Evolutionary conservation across 257 asterid genomes (phyloP).

Genomic region (Coffea canephora): DNA sequence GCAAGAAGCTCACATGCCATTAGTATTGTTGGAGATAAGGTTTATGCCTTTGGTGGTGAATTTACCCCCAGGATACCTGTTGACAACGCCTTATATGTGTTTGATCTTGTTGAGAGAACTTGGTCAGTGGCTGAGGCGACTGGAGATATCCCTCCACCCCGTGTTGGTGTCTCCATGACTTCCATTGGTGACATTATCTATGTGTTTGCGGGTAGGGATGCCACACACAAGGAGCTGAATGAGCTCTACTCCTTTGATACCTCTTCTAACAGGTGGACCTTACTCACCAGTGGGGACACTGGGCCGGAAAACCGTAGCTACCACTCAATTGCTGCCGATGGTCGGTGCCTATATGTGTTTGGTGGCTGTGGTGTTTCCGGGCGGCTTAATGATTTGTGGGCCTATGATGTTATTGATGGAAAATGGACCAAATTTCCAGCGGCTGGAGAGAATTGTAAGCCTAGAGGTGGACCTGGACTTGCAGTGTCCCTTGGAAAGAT

Average conservation of each 20-base stretch:
- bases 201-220: slow-evolving; percentile 85
- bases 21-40: slow-evolving; percentile 67
- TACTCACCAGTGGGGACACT: slow-evolving; percentile 38
- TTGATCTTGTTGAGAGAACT: slow-evolving; percentile 53
- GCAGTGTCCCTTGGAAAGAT: slow-evolving; percentile 49
- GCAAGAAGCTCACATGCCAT: slow-evolving; percentile 92
- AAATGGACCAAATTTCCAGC: slow-evolving; percentile 55
- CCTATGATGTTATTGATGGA: slow-evolving; percentile 48
- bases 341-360: slow-evolving; percentile 49
- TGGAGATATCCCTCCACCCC: slow-evolving; percentile 80
- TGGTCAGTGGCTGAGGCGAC: slow-evolving; percentile 62
- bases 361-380: slow-evolving; percentile 89
- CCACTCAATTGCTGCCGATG: slow-evolving; percentile 83
- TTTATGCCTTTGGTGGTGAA: slow-evolving; percentile 84
- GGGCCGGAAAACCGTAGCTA: slow-evolving; percentile 72
- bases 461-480: slow-evolving; percentile 87
- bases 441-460: slow-evolving; percentile 63
- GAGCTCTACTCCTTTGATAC: slow-evolving; percentile 66
- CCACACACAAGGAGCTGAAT: slow-evolving; percentile 66
- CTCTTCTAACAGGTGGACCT: slow-evolving; percentile 53
- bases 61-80: slow-evolving; percentile 82
- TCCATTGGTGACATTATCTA: slow-evolving; percentile 53
- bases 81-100: slow-evolving; percentile 64
- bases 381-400: slow-evolving; percentile 82
- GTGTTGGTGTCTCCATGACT: slow-evolving; percentile 86